Base-by-base conservation (phyloP, 805 yeast species). In the Lachancea sp. region DNA sequence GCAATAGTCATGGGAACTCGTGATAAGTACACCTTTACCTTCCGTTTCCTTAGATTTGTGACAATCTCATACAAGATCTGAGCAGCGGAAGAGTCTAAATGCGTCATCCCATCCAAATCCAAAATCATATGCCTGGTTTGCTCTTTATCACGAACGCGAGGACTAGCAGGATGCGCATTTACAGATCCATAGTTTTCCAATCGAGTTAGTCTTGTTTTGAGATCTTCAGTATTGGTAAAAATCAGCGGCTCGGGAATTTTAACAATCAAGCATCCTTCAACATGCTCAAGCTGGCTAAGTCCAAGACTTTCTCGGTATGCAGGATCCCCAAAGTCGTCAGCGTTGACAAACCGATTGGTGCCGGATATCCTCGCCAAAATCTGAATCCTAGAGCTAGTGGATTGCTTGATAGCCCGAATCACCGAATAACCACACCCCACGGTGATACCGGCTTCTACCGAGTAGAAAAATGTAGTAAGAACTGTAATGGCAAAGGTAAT, bases 241-340 rank as follows among this genome's bases (percentile, higher is more conserved):
- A 90, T 86, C 48, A 89, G 69, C 1, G 96, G 95, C 58, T 89
- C 96, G 0, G 96, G 89, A 36, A 89, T 77, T 51, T 82, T 83
- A 31, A 89, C 83, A 25, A 88, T 78, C 30, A 90, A 68, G 45
- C 89, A 83, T 0, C 88, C 89, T 52, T 82, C 85, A 40, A 83
- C 69, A 33, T 69, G 69, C 54, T 73, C 76, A 25, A 70, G 60
- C 31, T 54, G 53, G 9, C 50, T 42, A 25, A 43, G 36, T 32
- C 41, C 41, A 12, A 22, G 44, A 13, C 17, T 25, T 6, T 47
- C 34, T 4, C 42, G 49, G 42, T 49, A 52, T 20, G 58, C 56
- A 32, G 65, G 70, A 2, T 68, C 75, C 22, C 72, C 63, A 34
- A 74, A 71, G 34, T 75, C 81, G 60, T 86, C 95, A 0, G 89